phyloP scores from a whole-genome alignment of 768 basidiomycete genomes.

The Termitomyces sp. region DNA sequence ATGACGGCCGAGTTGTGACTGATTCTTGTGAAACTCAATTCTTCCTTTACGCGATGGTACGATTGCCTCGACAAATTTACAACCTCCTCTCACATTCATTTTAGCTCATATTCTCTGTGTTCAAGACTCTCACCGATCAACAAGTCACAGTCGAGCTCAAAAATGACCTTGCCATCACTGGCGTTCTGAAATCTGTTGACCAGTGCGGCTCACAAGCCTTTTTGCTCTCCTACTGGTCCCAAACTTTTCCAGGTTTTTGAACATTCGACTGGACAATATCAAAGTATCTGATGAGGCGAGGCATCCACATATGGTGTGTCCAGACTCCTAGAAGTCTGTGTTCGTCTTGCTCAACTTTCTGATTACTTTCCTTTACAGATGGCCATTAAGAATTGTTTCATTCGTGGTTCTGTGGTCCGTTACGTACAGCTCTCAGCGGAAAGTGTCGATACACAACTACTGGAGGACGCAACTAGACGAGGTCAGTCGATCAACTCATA shows the following conservation, averaged over 20 bases:
- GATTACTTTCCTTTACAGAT: slow-evolving; percentile 50
- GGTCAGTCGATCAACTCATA: slow-evolving; percentile 44
- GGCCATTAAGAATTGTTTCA: slow-evolving; percentile 99
- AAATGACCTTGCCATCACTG: slow-evolving; percentile 96
- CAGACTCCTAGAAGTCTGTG: neutral
- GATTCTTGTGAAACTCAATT: neutral
- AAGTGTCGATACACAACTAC: slow-evolving; percentile 89
- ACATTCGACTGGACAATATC: slow-evolving; percentile 94
- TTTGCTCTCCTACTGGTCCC: neutral
- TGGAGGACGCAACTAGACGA: slow-evolving; percentile 96
- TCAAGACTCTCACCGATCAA: slow-evolving; percentile 98
- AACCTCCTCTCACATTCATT: slow-evolving; percentile 1
- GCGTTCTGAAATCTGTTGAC: slow-evolving; percentile 95
- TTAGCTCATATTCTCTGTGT: slow-evolving; percentile 94
- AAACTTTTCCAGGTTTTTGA: slow-evolving; percentile 65
- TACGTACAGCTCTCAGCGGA: slow-evolving; percentile 94
- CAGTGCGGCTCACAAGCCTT: slow-evolving; percentile 54
- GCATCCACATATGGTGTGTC: slow-evolving; percentile 93
- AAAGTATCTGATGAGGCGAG: slow-evolving; percentile 87
- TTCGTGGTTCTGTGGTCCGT: slow-evolving; percentile 95
- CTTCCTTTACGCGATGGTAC: slow-evolving; percentile 4
- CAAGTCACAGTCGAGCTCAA: slow-evolving; percentile 96
- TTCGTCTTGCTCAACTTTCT: neutral
- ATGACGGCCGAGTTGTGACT: too few relatives aligned
- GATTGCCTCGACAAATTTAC: neutral